Conservation (phyloP, 257 asterid genomes). For the Gentiana dahurica region DNA sequence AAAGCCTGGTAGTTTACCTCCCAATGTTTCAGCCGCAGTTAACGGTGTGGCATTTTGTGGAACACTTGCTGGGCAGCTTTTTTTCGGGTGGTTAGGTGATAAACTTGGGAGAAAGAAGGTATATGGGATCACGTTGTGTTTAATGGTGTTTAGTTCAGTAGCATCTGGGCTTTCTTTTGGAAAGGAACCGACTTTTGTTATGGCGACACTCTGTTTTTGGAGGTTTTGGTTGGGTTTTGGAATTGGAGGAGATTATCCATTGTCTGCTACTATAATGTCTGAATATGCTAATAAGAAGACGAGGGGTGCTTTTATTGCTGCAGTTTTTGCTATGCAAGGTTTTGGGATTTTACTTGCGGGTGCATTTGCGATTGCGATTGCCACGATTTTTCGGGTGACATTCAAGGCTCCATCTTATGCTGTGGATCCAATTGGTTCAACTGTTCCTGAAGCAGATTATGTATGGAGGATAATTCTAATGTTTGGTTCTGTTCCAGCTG, state of each 20-base stretch:
- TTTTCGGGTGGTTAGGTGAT: slow-evolving; percentile 26
- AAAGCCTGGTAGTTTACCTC: slow-evolving; percentile 22
- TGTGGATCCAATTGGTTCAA: slow-evolving; percentile 15
- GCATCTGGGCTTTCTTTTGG: slow-evolving; percentile 31
- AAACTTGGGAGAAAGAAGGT: slow-evolving; percentile 25
- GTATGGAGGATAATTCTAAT: slow-evolving; percentile 33
- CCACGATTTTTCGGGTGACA: slow-evolving; percentile 7
- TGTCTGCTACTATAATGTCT: slow-evolving; percentile 27
- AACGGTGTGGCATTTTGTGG: slow-evolving; percentile 27
- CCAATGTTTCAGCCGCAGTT: slow-evolving; percentile 18
- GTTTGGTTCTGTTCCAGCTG: slow-evolving; percentile 34
- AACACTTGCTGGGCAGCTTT: slow-evolving; percentile 24
- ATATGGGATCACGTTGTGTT: slow-evolving; percentile 16
- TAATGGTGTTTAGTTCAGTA: slow-evolving; percentile 17
- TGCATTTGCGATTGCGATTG: slow-evolving; percentile 6
- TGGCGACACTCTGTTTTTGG: slow-evolving; percentile 26
- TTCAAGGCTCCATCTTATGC: slow-evolving; percentile 20
- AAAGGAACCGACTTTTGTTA: slow-evolving; percentile 8
- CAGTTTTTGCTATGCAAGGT: slow-evolving; percentile 28
- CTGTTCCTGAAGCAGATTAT: slow-evolving; percentile 24
- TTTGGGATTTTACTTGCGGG: slow-evolving; percentile 22
- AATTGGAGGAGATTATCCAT: slow-evolving; percentile 22
- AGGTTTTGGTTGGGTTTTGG: slow-evolving; percentile 30
- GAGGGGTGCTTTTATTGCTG: slow-evolving; percentile 19
- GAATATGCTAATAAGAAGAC: slow-evolving; percentile 26